These are phyloP conservation scores for Globisporangium solare DNA, from an alignment of 352 stramenopile species.

Conservation along the genomic window DNA sequence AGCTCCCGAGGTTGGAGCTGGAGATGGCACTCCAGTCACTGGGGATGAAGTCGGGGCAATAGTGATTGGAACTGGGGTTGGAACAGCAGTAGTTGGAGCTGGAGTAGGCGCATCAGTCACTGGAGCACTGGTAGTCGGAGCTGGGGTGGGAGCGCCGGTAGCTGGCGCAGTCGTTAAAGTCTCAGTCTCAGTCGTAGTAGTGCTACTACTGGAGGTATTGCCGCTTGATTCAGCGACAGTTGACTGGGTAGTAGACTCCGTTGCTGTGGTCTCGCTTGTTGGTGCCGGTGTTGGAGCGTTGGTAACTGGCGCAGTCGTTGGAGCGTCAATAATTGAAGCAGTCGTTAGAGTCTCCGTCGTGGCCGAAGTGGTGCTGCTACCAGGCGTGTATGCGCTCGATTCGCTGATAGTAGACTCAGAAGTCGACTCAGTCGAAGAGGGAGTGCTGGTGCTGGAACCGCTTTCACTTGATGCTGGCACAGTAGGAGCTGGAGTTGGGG, in stretches of 20 bases:
- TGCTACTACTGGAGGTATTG: too few relatives aligned
- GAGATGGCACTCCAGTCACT: background rate
- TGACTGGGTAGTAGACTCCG: too few relatives aligned
- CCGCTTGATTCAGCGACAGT: too few relatives aligned
- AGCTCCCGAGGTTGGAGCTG: background rate
- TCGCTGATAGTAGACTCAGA: too few relatives aligned
- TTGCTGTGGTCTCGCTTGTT: background rate
- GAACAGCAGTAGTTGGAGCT: slow-evolving; percentile 3
- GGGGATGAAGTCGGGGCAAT: background rate
- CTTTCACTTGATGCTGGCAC: too few relatives aligned
- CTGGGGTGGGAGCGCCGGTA: background rate
- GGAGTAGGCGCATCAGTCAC: background rate
- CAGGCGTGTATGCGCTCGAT: too few relatives aligned
- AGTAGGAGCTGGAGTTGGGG: too few relatives aligned
- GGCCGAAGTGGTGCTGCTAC: too few relatives aligned
- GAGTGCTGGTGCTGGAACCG: too few relatives aligned
- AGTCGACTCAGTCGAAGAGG: too few relatives aligned
- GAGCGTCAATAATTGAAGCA: background rate
- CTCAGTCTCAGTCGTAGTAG: background rate
- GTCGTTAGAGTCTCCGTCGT: background rate
- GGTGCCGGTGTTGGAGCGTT: background rate
- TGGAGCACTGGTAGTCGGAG: background rate
- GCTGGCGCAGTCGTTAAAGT: background rate
- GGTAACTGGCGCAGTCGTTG: background rate
- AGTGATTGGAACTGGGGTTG: background rate